These are phyloP conservation scores for Colletotrichum sp. DNA, from an alignment of 2,329 filamentous ascomycete genomes.

Conservation along the genomic window DNA sequence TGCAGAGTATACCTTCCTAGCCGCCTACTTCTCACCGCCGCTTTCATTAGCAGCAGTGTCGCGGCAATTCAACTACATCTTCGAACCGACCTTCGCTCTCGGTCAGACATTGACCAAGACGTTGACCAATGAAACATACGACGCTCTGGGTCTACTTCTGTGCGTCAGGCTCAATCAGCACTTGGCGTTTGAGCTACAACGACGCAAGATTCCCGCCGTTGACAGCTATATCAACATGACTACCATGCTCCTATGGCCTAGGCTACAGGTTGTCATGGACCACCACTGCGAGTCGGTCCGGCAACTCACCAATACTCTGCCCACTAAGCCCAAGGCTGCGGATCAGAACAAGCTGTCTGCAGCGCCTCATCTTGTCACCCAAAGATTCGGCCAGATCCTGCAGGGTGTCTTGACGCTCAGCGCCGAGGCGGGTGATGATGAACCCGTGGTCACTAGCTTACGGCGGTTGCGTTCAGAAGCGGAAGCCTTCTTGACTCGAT, in stretches of 20 bases:
- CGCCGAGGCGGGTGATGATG: conserved; percentile 90
- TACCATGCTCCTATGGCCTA: conserved; percentile 95
- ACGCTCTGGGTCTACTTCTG: conserved; percentile 86
- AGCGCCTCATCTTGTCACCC: conserved; percentile 89
- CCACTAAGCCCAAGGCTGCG: conserved; percentile 43
- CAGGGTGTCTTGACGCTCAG: conserved; percentile 85
- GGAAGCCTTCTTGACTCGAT: conserved; percentile 79
- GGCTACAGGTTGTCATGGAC: conserved; percentile 93
- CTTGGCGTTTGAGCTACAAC: conserved; percentile 91
- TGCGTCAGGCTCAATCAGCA: conserved; percentile 94
- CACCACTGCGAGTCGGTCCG: conserved; percentile 88
- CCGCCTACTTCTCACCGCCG: conserved; percentile 84
- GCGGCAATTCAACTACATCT: conserved; percentile 85
- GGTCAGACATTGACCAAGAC: conserved; percentile 79
- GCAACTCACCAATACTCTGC: conserved; percentile 60
- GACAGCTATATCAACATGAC: conserved; percentile 94
- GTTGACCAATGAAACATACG: conserved; percentile 77
- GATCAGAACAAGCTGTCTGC: conserved; percentile 68
- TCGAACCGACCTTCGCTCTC: conserved; percentile 86
- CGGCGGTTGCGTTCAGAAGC: conserved; percentile 79
- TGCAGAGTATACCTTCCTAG: conserved; percentile 93
- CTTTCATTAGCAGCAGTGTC: conserved; percentile 79
- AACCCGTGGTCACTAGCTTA: conserved; percentile 85
- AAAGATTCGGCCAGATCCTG: conserved; percentile 92
- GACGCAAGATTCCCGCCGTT: conserved; percentile 85